Percentiles rank a stretch among this genome's conserved stretches.
Evolutionary conservation across 202 grass and related monocot species (phyloP).

Genomic region (Zoysia matrella): DNA sequence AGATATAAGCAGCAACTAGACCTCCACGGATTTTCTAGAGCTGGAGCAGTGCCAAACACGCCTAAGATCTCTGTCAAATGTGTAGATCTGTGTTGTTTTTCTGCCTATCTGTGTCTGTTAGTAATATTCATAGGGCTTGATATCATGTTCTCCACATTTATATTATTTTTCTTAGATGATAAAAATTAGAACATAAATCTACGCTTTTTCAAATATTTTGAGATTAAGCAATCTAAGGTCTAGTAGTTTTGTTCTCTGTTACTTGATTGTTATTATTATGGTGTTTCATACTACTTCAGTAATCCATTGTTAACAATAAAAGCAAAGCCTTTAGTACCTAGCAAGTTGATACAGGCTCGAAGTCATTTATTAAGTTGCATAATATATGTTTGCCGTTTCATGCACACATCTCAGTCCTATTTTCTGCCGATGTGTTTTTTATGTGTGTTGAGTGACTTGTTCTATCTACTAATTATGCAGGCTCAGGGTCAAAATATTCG

Average conservation of each 20-base stretch:
- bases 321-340: background rate
- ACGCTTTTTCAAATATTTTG: background rate
- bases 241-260: background rate
- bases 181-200: too few species aligned
- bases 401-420: background rate
- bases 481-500: slow-evolving; percentile 72
- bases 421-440: slow-evolving; percentile 10
- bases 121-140: slow-evolving; percentile 7
- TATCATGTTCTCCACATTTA: too few species aligned
- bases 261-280: slow-evolving; percentile 28
- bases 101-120: slow-evolving; percentile 11
- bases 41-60: too few species aligned
- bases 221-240: slow-evolving; percentile 5
- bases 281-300: background rate
- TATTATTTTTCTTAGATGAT: too few species aligned
- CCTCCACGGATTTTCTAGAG: too few species aligned
- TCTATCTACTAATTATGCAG: slow-evolving; percentile 50
- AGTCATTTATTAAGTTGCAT: slow-evolving; percentile 25
- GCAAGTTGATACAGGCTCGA: background rate
- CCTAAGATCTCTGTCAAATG: too few species aligned
- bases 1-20: too few species aligned
- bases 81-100: background rate
- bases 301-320: background rate
- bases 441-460: slow-evolving; percentile 20
- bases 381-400: slow-evolving; percentile 24